Percentiles rank a stretch among this genome's conserved stretches.
Conservation (phyloP, 371 early-diverging fungal species). For the Mortierella sp. region DNA sequence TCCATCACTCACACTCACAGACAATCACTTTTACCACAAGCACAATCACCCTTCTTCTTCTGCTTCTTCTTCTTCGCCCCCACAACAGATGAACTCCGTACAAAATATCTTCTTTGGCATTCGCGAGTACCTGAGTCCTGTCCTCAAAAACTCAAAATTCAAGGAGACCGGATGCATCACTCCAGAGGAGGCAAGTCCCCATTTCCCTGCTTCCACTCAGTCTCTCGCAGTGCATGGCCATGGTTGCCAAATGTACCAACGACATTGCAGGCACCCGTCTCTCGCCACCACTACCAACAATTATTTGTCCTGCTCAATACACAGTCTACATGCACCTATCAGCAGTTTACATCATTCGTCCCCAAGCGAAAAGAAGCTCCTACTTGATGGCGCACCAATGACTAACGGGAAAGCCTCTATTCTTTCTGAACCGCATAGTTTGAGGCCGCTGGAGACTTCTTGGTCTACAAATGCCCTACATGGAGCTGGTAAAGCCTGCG, state of each 20-base stretch:
- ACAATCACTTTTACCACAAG: neutral
- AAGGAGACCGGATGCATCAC: conserved; percentile 95
- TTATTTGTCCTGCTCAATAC: neutral
- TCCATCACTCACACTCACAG: neutral
- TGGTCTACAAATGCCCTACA: conserved; percentile 98
- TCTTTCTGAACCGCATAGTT: conserved; percentile 70
- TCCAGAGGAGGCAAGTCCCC: conserved; percentile 88
- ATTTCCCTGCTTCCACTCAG: neutral
- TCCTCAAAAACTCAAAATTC: conserved; percentile 95
- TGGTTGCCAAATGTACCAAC: neutral
- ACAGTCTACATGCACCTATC: neutral
- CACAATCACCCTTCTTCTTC: neutral
- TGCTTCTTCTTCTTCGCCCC: neutral
- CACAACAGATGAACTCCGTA: neutral
- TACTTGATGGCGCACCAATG: neutral
- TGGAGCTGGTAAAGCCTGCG: conserved; percentile 89
- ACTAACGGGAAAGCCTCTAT: neutral
- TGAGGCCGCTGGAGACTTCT: conserved; percentile 96
- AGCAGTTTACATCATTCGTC: neutral
- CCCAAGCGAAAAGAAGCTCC: neutral
- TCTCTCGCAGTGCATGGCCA: neutral
- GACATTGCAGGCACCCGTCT: neutral
- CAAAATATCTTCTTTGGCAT: conserved; percentile 30
- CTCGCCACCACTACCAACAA: neutral
- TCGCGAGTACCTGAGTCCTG: conserved; percentile 94